Base-by-base conservation (phyloP, 306 rosid species). In the Comarum palustre region DNA sequence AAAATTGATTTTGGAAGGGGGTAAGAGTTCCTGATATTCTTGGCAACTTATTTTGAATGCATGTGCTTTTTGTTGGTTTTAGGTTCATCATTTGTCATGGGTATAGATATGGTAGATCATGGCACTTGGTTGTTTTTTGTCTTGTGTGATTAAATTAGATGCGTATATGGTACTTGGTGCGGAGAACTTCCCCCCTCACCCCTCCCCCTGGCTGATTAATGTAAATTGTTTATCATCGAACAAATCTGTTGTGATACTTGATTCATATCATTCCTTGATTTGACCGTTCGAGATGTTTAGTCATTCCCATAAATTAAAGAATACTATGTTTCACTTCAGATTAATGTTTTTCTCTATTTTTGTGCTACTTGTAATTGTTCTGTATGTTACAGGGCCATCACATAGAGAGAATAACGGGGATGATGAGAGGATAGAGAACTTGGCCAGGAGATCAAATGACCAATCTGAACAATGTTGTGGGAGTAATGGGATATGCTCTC, bases 401-500 rank as follows among this genome's bases (percentile, higher is more conserved):
- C 47, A 65, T 76, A 71, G 10, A 10, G 88, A 86, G 73, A 51
- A 77, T 50, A 76, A 62, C 32, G 58, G 78, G 41, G 76, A 78
- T 72, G 85, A 59, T 63, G 73, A 74, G 52, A 71, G 82, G 82
- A 55, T 25, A n/a, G 82, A 60, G 69, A 78, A 64, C 78, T 68
- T 64, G n/a, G 51, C 66, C 82, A 70, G 71, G 62, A 87, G 73
- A 75, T 75, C 88, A 72, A 80, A 78, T 32, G 84, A 78, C 38
- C 47, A 52, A 59, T 62, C 80, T 73, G 87, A 82, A 75, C 71
- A 50, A 47, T 89, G 89, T 81, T 88, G 95, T 83, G 90, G 88
- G 61, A 82, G 72, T 59, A 85, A 89, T 76, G 97, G 98, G 69
- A 91, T 93, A 81, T 91, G 87, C 82, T 91, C 98, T 71, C 91